Percentiles rank a stretch among this genome's conserved stretches.
Conservation (phyloP, 2,329 filamentous ascomycete genomes). For the Basipetospora chlamydospora region DNA sequence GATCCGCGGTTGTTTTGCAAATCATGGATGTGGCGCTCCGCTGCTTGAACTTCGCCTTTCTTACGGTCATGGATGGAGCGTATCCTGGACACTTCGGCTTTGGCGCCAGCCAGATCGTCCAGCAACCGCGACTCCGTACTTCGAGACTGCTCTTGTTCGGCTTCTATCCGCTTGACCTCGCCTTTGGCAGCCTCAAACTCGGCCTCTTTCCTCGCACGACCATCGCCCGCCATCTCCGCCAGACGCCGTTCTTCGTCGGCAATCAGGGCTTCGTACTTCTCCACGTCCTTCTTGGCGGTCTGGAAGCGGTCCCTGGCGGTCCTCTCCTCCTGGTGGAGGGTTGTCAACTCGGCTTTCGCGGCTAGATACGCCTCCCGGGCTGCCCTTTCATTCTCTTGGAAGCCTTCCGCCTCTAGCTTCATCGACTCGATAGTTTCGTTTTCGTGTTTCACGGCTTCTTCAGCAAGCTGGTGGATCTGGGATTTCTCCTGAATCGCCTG, state of each 20-base stretch:
- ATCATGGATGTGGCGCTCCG: constrained; percentile 10
- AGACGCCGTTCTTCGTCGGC: constrained; percentile 45
- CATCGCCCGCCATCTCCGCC: constrained; percentile 53
- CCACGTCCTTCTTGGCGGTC: constrained; percentile 31
- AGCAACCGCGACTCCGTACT: not conserved
- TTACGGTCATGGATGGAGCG: constrained; percentile 6
- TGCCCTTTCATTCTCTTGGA: constrained; percentile 24
- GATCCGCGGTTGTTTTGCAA: constrained; percentile 30
- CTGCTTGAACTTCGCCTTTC: constrained; percentile 12
- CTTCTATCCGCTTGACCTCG: constrained; percentile 21
- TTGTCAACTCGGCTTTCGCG: constrained; percentile 36
- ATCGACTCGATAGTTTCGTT: constrained; percentile 25
- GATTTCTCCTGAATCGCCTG: constrained; percentile 27
- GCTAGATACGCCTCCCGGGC: constrained; percentile 33
- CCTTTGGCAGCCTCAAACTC: constrained; percentile 26
- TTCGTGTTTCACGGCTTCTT: constrained; percentile 27
- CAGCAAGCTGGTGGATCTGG: constrained; percentile 28
- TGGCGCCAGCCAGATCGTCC: not conserved
- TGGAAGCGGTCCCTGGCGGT: constrained; percentile 46
- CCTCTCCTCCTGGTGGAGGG: constrained; percentile 49
- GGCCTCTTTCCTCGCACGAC: constrained; percentile 47
- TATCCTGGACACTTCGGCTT: not conserved
- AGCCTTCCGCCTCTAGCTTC: constrained; percentile 28
- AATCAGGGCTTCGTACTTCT: constrained; percentile 31
- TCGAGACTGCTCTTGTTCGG: constrained; percentile 10